phyloP scores from a whole-genome alignment of 2,329 filamentous ascomycete genomes.

The Alternaria tenuissima region DNA sequence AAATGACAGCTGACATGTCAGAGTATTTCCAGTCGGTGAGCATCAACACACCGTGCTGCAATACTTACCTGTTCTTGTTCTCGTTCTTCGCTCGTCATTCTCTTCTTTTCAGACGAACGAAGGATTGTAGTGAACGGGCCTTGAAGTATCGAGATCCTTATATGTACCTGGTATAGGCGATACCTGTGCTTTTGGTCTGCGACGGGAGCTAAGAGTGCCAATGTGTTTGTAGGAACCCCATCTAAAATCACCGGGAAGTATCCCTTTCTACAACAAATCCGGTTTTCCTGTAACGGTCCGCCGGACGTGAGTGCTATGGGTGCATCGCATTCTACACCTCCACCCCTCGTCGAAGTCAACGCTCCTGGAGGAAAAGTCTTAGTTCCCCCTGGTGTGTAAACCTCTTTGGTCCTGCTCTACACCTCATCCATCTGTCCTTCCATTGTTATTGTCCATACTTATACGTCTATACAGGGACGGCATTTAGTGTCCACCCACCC shows the following conservation, averaged over 20 bases:
- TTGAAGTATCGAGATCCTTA: background rate
- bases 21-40: background rate
- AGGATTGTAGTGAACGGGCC: background rate
- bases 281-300: background rate
- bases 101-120: background rate
- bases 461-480: background rate
- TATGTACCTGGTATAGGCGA: background rate
- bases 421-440: background rate
- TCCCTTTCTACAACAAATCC: background rate
- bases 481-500: conserved; percentile 14
- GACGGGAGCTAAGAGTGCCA: background rate
- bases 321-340: conserved; percentile 28
- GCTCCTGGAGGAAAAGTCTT: conserved; percentile 30
- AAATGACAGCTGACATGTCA: background rate
- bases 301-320: conserved; percentile 27
- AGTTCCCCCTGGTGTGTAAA: conserved; percentile 25
- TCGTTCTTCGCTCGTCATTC: background rate
- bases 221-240: background rate
- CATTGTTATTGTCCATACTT: background rate
- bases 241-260: background rate
- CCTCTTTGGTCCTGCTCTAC: background rate
- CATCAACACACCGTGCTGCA: background rate
- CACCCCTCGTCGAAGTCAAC: conserved; percentile 34
- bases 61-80: background rate
- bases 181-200: background rate